Conservation (phyloP, 495 filamentous ascomycete species). For the Penicillium argentinense region DNA sequence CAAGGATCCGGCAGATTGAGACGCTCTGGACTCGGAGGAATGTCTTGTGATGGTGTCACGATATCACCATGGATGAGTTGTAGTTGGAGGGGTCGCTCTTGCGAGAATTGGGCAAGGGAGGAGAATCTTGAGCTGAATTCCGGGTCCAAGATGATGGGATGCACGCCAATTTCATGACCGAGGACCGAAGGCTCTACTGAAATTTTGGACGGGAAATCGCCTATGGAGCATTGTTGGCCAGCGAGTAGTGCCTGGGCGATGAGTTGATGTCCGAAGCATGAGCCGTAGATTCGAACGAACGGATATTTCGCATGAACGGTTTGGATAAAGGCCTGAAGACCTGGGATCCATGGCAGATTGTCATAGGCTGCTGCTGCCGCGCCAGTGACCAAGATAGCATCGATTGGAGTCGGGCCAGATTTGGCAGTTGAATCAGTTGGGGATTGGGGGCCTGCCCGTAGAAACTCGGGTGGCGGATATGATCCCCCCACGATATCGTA, state of each 20-base stretch:
- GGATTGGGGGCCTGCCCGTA: constrained; percentile 1
- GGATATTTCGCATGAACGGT: constrained; percentile 19
- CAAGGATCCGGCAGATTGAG: constrained; percentile 15
- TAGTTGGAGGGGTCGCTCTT: constrained; percentile 13
- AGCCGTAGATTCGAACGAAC: constrained; percentile 31
- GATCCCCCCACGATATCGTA: constrained; percentile 20
- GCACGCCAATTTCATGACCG: constrained; percentile 26
- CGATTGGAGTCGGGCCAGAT: constrained; percentile 6
- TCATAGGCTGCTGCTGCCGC: constrained; percentile 18
- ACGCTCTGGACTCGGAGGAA: neutral
- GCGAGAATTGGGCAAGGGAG: constrained; percentile 1
- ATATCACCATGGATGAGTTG: constrained; percentile 32
- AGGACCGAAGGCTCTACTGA: constrained; percentile 3
- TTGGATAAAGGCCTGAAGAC: constrained; percentile 8
- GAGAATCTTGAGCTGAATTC: constrained; percentile 15
- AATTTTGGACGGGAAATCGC: constrained; percentile 4
- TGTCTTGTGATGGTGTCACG: constrained; percentile 12
- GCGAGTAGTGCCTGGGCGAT: constrained; percentile 22
- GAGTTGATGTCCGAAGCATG: constrained; percentile 35
- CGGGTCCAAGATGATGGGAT: constrained; percentile 14
- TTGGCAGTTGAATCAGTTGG: neutral
- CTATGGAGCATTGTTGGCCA: constrained; percentile 6
- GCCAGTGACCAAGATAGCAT: constrained; percentile 25
- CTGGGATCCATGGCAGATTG: constrained; percentile 15
- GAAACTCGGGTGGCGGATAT: constrained; percentile 8